phyloP scores from a whole-genome alignment of 441 rosid species.

The Hura crepitans region DNA sequence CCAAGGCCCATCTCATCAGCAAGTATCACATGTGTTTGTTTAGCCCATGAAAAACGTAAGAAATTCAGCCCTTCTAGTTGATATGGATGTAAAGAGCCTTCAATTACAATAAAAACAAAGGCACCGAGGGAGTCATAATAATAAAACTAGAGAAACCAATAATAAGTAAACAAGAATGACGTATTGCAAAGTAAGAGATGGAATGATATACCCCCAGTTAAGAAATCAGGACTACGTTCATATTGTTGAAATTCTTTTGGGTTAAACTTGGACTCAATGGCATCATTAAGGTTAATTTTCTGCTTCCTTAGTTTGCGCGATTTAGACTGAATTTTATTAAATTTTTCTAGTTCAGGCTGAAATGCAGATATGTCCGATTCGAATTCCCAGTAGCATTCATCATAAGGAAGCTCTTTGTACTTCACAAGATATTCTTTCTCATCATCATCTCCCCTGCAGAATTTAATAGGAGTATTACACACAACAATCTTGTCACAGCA shows the following conservation, averaged over 20 bases:
- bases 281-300: constrained; percentile 41
- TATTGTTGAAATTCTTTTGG: constrained; percentile 77
- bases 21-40: constrained; percentile 95
- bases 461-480: constrained; percentile 25
- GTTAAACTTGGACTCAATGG: constrained; percentile 52
- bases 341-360: constrained; percentile 84
- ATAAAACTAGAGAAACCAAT: constrained; percentile 19
- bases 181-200: constrained; percentile 4
- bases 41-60: constrained; percentile 93
- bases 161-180: constrained; percentile 15
- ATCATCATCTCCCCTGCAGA: constrained; percentile 73
- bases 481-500: constrained; percentile 16
- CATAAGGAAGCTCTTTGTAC: constrained; percentile 91
- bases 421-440: constrained; percentile 89
- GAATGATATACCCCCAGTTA: constrained; percentile 68
- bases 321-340: constrained; percentile 58
- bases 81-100: constrained; percentile 95
- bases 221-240: constrained; percentile 85
- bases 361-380: constrained; percentile 86
- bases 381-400: constrained; percentile 98
- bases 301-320: constrained; percentile 52
- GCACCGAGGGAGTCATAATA: constrained; percentile 20
- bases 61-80: constrained; percentile 98
- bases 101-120: constrained; percentile 32
- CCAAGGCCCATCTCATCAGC: constrained; percentile 99